Percentiles rank a stretch among this genome's conserved stretches.
Evolutionary conservation across 306 rosid genomes (phyloP).

Genomic region (Geum urbanum): DNA sequence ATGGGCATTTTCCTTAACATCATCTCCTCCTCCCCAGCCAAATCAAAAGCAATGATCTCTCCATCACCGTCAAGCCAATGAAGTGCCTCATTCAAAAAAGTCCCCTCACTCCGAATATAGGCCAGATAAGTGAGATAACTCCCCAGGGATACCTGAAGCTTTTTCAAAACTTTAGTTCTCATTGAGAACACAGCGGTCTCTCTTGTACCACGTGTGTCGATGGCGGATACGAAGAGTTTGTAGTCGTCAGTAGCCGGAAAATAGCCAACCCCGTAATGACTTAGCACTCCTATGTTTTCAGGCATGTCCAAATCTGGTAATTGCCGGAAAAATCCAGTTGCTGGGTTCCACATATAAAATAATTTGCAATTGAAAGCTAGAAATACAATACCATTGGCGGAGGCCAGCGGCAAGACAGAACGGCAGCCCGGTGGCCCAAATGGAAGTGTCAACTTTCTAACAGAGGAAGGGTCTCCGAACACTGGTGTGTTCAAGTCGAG

Average conservation of each 20-base stretch:
- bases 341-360: background rate
- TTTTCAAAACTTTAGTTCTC: background rate
- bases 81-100: slow-evolving; percentile 2
- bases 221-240: background rate
- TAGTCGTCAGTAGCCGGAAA: slow-evolving; percentile 1
- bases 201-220: background rate
- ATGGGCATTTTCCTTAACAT: background rate
- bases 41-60: background rate
- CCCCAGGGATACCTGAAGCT: background rate
- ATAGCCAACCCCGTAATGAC: background rate
- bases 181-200: background rate
- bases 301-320: background rate
- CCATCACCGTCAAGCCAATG: background rate
- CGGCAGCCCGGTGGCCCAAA: background rate
- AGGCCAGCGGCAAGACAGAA: background rate
- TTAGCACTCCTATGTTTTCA: background rate
- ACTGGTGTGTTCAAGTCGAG: background rate
- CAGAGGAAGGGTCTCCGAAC: background rate
- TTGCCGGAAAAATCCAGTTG: background rate
- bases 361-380: too few species aligned
- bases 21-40: background rate
- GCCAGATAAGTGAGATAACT: too few species aligned
- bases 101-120: background rate
- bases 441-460: background rate
- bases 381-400: slow-evolving; percentile 6